Conservation (phyloP, 1,284 basidiomycete genomes). For the Ceratobasidium sp. region DNA sequence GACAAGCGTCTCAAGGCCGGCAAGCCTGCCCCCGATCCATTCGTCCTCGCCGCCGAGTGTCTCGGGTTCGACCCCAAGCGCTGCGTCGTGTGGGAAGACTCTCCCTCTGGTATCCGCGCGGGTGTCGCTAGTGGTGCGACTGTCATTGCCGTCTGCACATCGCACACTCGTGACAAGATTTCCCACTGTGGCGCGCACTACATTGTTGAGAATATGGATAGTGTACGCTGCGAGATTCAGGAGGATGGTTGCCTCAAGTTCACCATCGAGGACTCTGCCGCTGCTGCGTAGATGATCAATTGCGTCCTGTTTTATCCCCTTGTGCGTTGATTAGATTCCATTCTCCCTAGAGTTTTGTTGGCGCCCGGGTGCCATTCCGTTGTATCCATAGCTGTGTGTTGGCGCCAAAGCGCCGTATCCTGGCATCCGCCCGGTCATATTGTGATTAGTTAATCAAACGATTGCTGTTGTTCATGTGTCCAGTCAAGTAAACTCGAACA, state of each 20-base stretch:
- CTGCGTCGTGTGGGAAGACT: constrained; percentile 76
- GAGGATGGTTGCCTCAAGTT: constrained; percentile 49
- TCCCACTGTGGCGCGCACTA: constrained; percentile 72
- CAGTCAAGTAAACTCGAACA: background rate
- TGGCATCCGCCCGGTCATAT: background rate
- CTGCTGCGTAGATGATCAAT: background rate
- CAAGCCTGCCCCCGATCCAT: constrained; percentile 75
- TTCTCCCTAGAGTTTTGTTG: constrained; percentile 3
- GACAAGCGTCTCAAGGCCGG: constrained; percentile 56
- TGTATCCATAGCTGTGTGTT: constrained; percentile 34
- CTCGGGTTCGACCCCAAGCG: constrained; percentile 59
- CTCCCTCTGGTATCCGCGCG: constrained; percentile 73
- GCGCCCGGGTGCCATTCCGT: background rate
- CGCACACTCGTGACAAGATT: constrained; percentile 60
- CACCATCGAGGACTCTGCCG: constrained; percentile 47
- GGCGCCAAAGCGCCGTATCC: background rate
- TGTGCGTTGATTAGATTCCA: constrained; percentile 5
- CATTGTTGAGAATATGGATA: constrained; percentile 67
- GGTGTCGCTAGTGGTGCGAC: constrained; percentile 75
- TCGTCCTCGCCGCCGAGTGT: constrained; percentile 74
- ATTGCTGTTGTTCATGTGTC: background rate
- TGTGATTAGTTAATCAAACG: constrained; percentile 4
- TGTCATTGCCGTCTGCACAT: constrained; percentile 76
- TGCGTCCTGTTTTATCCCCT: background rate
- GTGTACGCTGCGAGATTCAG: constrained; percentile 56